Conservation (phyloP, 176 grass and related monocot genomes). For the Carex scoparia region DNA sequence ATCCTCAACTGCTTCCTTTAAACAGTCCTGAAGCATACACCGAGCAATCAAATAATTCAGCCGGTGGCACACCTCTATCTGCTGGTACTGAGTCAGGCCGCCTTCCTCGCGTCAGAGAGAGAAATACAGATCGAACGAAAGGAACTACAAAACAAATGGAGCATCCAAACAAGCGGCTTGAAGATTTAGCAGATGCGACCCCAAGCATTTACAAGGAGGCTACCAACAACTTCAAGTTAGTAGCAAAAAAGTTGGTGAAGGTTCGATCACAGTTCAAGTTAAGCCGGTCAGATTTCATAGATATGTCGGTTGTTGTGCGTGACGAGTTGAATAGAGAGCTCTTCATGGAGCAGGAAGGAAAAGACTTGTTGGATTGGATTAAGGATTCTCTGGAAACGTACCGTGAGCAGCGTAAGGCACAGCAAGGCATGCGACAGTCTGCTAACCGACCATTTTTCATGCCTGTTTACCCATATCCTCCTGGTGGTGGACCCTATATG, state of each 20-base stretch:
- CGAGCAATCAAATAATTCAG: conserved; percentile 12
- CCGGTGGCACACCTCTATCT: background rate
- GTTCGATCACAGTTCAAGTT: conserved; percentile 11
- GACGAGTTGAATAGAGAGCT: conserved; percentile 19
- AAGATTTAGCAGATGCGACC: background rate
- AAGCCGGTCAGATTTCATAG: conserved; percentile 11
- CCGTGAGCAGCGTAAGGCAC: conserved; percentile 1
- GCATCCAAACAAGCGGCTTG: background rate
- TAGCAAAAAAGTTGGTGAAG: conserved; percentile 12
- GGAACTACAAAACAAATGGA: background rate
- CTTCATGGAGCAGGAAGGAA: conserved; percentile 21
- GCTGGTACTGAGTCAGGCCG: background rate
- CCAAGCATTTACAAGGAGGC: conserved; percentile 16
- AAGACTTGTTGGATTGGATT: conserved; percentile 5
- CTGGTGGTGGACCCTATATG: background rate
- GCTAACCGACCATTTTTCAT: conserved; percentile 8
- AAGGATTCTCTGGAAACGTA: conserved; percentile 2
- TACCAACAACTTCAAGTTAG: background rate
- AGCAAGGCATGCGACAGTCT: background rate
- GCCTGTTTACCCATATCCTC: conserved; percentile 13
- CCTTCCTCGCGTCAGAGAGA: background rate
- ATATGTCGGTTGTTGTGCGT: conserved; percentile 11
- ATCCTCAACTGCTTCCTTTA: background rate
- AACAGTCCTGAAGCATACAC: conserved; percentile 7
- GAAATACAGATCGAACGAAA: background rate